Base-by-base conservation (phyloP, 1,284 basidiomycete genomes). In the Schizophyllum commune region DNA sequence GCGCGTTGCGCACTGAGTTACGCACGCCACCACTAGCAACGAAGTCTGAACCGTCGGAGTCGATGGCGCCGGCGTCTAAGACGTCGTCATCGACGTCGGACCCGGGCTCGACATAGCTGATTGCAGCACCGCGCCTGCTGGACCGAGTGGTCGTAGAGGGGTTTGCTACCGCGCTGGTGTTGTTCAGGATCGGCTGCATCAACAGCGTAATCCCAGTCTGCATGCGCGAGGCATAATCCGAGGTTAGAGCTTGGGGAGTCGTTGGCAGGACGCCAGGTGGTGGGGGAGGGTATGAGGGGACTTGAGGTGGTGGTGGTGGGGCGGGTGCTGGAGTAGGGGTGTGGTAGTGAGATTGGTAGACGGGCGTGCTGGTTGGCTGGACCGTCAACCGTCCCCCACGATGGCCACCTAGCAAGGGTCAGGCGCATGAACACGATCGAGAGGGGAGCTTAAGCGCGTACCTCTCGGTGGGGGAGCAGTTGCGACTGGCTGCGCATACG, bases 161-260 rank as follows among this genome's bases (percentile, higher is more conserved):
- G 4, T 78, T 68, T 11, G 79, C 71, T 5, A 77, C 73, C 11
- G 76, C 74, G 11, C 76, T 71, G 19, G 78, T 75, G 4, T 78
- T 68, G 13, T 79, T 70, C 65, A 89, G 64, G 66, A 94, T 85
- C n/a, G 96, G 95, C 70, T 99, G 96, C 74, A 98, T 83, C 64
- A 99, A 83, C 2, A 92, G 85, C 0, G 93, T 92, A 5, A 90
- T 84, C 27, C 96, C 96, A 0, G 95, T 96, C n/a, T 92, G 86
- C 60, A 98, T 78, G n/a, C 96, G 85, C 5, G 95, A 92, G 0
- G 94, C 80, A 73, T 97, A 98, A 0, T 93, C 92, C 1, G 92
- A 90, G 65, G 86, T 83, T 20, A 87, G 74, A 0, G 91, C 94
- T 72, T 98, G 96, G 0, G 80, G 73, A 0, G 74, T 72, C 0